These are phyloP conservation scores for Lasiosphaeria miniovina DNA, from an alignment of 495 filamentous ascomycete genomes.

Conservation along the genomic window DNA sequence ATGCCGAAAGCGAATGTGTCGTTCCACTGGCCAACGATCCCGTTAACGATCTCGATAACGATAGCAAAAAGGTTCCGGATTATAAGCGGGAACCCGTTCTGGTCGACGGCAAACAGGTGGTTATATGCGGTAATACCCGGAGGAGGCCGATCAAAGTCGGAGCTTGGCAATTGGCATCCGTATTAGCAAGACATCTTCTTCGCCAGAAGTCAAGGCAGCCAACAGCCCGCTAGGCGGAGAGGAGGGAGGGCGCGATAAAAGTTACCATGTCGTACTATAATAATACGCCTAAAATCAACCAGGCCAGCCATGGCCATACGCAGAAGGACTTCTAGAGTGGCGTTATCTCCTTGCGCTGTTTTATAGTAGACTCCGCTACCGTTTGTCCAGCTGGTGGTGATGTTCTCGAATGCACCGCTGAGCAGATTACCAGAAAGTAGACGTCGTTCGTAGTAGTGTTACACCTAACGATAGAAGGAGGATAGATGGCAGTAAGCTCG, in stretches of 20 bases:
- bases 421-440: constrained; percentile 65
- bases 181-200: neutral
- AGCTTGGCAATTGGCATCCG: constrained; percentile 34
- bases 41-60: constrained; percentile 63
- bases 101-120: constrained; percentile 57
- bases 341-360: constrained; percentile 74
- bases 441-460: constrained; percentile 70
- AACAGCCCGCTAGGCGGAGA: no score
- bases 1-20: constrained; percentile 56
- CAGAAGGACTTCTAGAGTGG: constrained; percentile 63
- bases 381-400: constrained; percentile 62
- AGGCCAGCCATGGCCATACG: constrained; percentile 52
- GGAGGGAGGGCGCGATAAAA: neutral
- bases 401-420: constrained; percentile 62
- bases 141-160: constrained; percentile 69
- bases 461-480: constrained; percentile 60
- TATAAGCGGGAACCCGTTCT: constrained; percentile 57
- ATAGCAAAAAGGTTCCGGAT: constrained; percentile 66
- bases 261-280: constrained; percentile 64
- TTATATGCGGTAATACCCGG: constrained; percentile 50
- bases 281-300: constrained; percentile 65
- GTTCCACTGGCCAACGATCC: constrained; percentile 61
- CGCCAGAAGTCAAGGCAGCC: neutral
- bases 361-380: constrained; percentile 66
- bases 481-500: constrained; percentile 51